Evolutionary conservation across 2,329 filamentous ascomycete species (phyloP).

Genomic region (Apiospora koreana): DNA sequence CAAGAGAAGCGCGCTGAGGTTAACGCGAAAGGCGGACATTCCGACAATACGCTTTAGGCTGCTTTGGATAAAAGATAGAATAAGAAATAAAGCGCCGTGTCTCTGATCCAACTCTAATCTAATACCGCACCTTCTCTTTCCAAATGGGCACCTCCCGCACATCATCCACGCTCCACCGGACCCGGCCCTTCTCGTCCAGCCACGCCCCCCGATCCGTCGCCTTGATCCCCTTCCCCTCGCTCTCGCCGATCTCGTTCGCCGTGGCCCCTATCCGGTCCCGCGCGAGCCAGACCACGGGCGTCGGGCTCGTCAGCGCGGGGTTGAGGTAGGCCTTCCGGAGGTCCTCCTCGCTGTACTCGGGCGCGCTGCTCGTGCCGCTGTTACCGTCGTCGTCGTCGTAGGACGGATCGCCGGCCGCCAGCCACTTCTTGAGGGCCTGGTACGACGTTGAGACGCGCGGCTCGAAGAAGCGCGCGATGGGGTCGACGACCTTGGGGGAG

Average conservation of each 20-base stretch:
- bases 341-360: constrained; percentile 29
- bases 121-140: constrained; percentile 26
- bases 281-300: constrained; percentile 67
- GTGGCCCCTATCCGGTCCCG: constrained; percentile 61
- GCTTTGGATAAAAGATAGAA: too few relatives aligned
- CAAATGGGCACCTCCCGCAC: constrained; percentile 29
- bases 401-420: constrained; percentile 23
- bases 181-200: constrained; percentile 49
- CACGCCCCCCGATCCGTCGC: constrained; percentile 64
- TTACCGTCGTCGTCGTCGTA: constrained; percentile 19
- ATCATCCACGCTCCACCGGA: constrained; percentile 25
- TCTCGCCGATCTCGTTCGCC: constrained; percentile 61
- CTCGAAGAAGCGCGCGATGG: constrained; percentile 29
- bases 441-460: constrained; percentile 29
- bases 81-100: too few relatives aligned
- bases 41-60: too few relatives aligned
- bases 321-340: constrained; percentile 30
- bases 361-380: not conserved
- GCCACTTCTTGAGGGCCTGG: constrained; percentile 24
- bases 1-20: too few relatives aligned
- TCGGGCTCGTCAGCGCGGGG: constrained; percentile 37
- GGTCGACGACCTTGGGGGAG: constrained; percentile 23
- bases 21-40: too few relatives aligned
- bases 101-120: too few relatives aligned
- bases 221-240: constrained; percentile 59